Conservation (phyloP, 345 rosid genomes). For the Citrus maxima region DNA sequence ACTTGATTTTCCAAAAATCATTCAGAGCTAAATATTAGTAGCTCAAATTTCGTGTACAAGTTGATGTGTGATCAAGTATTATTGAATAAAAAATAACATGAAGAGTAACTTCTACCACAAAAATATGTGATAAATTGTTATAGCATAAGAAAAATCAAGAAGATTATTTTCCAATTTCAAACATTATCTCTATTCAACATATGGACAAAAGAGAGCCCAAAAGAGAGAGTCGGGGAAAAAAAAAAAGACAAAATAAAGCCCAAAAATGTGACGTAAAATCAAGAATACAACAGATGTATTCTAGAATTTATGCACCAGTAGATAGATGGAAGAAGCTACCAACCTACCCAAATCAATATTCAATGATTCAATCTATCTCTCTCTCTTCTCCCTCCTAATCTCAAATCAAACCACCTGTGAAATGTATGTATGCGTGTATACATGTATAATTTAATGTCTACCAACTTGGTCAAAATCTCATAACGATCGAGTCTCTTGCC, state of each 20-base stretch:
- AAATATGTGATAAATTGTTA: no score
- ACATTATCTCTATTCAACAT: no score
- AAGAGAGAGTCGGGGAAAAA: not conserved
- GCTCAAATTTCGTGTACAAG: no score
- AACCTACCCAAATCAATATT: not conserved
- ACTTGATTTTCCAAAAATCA: no score
- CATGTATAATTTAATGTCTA: not conserved
- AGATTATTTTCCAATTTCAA: no score
- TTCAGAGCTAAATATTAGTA: no score
- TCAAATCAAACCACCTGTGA: slow-evolving; percentile 13
- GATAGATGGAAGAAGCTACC: not conserved
- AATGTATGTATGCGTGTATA: slow-evolving; percentile 16
- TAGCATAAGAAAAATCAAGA: no score
- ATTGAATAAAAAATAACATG: no score
- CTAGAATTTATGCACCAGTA: not conserved
- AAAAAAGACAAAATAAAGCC: not conserved
- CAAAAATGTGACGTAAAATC: not conserved
- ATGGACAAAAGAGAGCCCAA: not conserved
- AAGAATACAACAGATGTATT: no score
- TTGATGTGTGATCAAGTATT: no score
- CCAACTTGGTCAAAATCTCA: not conserved
- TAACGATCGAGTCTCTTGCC: slow-evolving; percentile 18
- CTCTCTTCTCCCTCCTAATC: no score
- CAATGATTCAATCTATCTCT: not conserved
- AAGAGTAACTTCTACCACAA: no score